Percentiles rank a stretch among this genome's conserved stretches.
phyloP scores from a whole-genome alignment of 345 rosid genomes.

The Nasturtium officinale region DNA sequence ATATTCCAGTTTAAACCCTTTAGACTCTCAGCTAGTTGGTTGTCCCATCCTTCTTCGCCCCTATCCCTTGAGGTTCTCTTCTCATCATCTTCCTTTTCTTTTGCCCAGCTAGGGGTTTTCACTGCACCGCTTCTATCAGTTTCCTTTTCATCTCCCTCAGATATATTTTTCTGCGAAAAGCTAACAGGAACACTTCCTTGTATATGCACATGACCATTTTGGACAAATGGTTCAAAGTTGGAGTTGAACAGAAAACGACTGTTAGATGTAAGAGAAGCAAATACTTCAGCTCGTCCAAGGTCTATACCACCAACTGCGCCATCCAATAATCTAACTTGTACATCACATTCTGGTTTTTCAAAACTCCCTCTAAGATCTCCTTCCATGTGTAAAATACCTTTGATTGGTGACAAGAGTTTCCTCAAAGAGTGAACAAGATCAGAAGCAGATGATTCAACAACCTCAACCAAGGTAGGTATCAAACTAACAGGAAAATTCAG shows the following conservation, averaged over 20 bases:
- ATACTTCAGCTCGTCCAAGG: slow-evolving; percentile 95
- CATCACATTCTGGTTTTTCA: slow-evolving; percentile 96
- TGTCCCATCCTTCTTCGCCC: slow-evolving; percentile 86
- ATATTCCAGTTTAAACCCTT: slow-evolving; percentile 89
- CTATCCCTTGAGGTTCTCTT: slow-evolving; percentile 68
- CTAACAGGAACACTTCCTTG: slow-evolving; percentile 95
- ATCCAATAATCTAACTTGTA: slow-evolving; percentile 92
- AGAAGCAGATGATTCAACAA: slow-evolving; percentile 86
- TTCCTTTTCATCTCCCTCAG: slow-evolving; percentile 70
- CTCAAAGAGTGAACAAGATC: slow-evolving; percentile 81
- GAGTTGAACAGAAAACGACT: slow-evolving; percentile 96
- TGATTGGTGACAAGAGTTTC: slow-evolving; percentile 82
- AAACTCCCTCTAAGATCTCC: slow-evolving; percentile 97
- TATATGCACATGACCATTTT: slow-evolving; percentile 94
- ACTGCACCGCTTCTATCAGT: slow-evolving; percentile 55
- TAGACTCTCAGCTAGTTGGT: slow-evolving; percentile 85
- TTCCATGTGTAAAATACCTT: slow-evolving; percentile 95
- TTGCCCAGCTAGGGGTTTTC: slow-evolving; percentile 76
- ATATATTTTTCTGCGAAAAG: slow-evolving; percentile 58
- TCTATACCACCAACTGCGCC: slow-evolving; percentile 95
- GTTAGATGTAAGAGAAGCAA: slow-evolving; percentile 85
- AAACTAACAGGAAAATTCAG: slow-evolving; percentile 91
- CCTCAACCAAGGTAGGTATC: slow-evolving; percentile 90
- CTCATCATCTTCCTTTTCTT: slow-evolving; percentile 67
- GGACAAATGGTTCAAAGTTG: slow-evolving; percentile 82